phyloP scores from a whole-genome alignment of 2,329 filamentous ascomycete species.

The Aureobasidium sp. region DNA sequence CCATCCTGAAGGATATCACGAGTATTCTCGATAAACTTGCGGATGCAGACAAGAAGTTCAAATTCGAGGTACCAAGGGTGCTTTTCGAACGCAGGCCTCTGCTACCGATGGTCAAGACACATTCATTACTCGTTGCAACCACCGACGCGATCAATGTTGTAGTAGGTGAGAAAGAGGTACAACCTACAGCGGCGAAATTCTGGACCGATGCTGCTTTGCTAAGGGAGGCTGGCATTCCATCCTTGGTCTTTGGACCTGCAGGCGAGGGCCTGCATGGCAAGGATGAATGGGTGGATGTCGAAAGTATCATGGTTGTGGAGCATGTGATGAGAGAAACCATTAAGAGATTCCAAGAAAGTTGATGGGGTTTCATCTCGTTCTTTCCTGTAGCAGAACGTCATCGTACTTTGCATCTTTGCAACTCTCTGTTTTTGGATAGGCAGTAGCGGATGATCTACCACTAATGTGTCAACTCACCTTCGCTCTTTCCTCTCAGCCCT shows the following conservation, averaged over 20 bases:
- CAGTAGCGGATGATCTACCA: not conserved
- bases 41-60: not conserved
- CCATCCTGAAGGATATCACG: not conserved
- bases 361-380: not conserved
- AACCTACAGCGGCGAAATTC: not conserved
- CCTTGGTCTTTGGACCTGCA: not conserved
- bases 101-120: not conserved
- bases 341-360: not conserved
- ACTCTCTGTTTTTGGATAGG: not conserved
- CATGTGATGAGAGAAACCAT: not conserved
- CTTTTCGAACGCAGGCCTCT: not conserved
- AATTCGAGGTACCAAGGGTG: not conserved
- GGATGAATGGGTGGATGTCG: constrained; percentile 7
- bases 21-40: not conserved
- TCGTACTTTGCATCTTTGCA: not conserved
- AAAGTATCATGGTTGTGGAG: not conserved
- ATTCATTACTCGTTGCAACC: not conserved
- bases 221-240: constrained; percentile 3
- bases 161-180: not conserved
- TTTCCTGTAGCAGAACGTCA: not conserved
- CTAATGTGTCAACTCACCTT: not conserved
- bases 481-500: not conserved
- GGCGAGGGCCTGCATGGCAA: not conserved
- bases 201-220: constrained; percentile 3
- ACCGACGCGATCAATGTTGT: not conserved